Base-by-base conservation (phyloP, 768 basidiomycete genomes). In the Asterophora lycoperdoides region DNA sequence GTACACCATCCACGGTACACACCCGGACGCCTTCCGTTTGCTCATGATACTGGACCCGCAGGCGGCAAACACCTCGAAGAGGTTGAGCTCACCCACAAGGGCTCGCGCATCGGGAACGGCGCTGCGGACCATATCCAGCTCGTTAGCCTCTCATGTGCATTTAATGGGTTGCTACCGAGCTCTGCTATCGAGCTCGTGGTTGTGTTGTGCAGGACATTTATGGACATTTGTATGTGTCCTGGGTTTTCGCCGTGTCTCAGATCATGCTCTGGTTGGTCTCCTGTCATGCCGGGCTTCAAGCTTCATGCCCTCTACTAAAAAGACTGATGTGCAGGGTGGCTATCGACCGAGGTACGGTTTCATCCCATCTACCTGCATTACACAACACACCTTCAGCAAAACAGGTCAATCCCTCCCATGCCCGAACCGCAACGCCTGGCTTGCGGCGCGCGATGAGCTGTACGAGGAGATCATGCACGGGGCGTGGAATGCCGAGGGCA, bases 191-290 rank as follows among this genome's bases (percentile, higher is more conserved):
- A 11, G 23, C 11, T 37, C 48, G 23, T 35, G n/a, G 41, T 9
- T 15, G n/a, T n/a, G n/a, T n/a, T n/a, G n/a, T n/a, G 1, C 53
- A 93, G 91, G 95, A 99, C 64, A 97, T 99, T 47, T 98, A 97
- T 56, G 95, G 95, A 28, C 93, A 96, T 69, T 66, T 93, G 89
- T 89, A 64, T 57, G 79, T 56, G 6, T 6, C 23, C 30, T 32
- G 13, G 9, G 13, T 19, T 28, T 14, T n/a, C 15, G 11, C 13
- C 15, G 32, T 15, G 6, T 26, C 2, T 30, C 64, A 90, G 84
- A 76, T 94, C 38, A 95, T 95, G 92, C 77, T 94, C 60, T 94
- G 92, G 89, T 90, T 56, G 33, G 64, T 46, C 6, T 29, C 23
- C 30, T 14, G 17, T 14, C 5, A 8, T 39, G 5, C 9, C 41